Percentiles rank a stretch among this genome's conserved stretches.
These are phyloP conservation scores for Pseudocercospora musae DNA, from an alignment of 2,329 filamentous ascomycete genomes.

Conservation along the genomic window DNA sequence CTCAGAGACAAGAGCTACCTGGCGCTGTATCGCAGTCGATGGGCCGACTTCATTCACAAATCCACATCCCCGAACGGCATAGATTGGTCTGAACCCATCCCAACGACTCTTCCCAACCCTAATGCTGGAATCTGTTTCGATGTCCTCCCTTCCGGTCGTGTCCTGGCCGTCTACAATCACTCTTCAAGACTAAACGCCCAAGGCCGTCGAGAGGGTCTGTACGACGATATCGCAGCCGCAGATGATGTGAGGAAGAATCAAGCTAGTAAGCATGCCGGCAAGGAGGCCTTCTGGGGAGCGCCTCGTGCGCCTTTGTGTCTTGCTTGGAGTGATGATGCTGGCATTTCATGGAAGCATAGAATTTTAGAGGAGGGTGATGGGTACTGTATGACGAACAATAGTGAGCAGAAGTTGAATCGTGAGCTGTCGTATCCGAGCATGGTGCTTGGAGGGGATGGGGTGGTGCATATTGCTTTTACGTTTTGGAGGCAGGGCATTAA, in stretches of 20 bases:
- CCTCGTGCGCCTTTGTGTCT: conserved; percentile 20
- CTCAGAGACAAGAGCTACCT: conserved; percentile 11
- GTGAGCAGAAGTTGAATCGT: conserved; percentile 20
- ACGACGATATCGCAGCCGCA: conserved; percentile 18
- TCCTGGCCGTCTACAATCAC: conserved; percentile 10
- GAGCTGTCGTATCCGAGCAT: conserved; percentile 22
- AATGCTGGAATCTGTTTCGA: conserved; percentile 20
- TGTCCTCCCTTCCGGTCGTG: conserved; percentile 11
- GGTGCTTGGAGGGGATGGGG: conserved; percentile 1
- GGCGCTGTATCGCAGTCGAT: conserved; percentile 7
- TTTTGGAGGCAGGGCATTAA: conserved; percentile 23
- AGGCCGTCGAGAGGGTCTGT: conserved; percentile 15
- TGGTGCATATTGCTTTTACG: conserved; percentile 18
- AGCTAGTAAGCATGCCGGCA: conserved; percentile 14
- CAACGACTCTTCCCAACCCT: conserved; percentile 13
- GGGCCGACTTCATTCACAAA: conserved; percentile 12
- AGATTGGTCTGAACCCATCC: conserved; percentile 15
- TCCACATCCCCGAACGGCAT: conserved; percentile 13
- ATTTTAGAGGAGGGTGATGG: conserved; percentile 18
- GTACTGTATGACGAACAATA: conserved; percentile 24
- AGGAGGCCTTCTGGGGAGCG: conserved; percentile 21
- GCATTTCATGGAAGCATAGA: conserved; percentile 9
- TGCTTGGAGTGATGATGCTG: conserved; percentile 18
- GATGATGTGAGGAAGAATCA: conserved; percentile 17
- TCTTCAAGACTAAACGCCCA: conserved; percentile 5